Percentiles rank a stretch among this genome's conserved stretches.
phyloP scores from a whole-genome alignment of 1,139 yeast genomes.

The Lodderomyces elongisporus region DNA sequence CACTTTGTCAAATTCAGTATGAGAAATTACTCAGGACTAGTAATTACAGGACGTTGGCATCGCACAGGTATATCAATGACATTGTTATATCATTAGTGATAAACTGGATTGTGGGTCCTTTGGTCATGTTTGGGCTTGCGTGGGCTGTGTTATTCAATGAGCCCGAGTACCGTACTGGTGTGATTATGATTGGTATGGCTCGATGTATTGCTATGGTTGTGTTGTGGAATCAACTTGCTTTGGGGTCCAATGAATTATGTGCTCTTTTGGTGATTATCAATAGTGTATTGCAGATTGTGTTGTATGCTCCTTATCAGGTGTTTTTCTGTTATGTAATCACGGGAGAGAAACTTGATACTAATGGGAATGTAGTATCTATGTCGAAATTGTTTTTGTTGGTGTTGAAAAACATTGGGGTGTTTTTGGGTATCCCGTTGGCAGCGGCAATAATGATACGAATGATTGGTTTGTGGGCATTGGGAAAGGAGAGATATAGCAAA shows the following conservation, averaged over 20 bases:
- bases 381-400: slow-evolving; percentile 22
- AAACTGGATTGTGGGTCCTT: slow-evolving; percentile 57
- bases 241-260: slow-evolving; percentile 49
- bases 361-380: slow-evolving; percentile 23
- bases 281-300: slow-evolving; percentile 47
- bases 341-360: slow-evolving; percentile 13
- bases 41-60: neutral
- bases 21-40: slow-evolving; percentile 25
- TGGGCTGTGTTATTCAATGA: slow-evolving; percentile 51
- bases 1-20: slow-evolving; percentile 51
- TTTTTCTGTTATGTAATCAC: slow-evolving; percentile 41
- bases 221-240: slow-evolving; percentile 56
- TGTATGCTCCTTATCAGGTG: slow-evolving; percentile 52
- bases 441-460: slow-evolving; percentile 43
- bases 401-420: slow-evolving; percentile 49
- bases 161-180: slow-evolving; percentile 47
- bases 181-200: slow-evolving; percentile 57
- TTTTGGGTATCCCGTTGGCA: slow-evolving; percentile 52
- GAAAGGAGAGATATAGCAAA: slow-evolving; percentile 25
- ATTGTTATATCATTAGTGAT: slow-evolving; percentile 38
- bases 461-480: slow-evolving; percentile 19
- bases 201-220: slow-evolving; percentile 64
- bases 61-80: slow-evolving; percentile 14
- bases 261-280: slow-evolving; percentile 50
- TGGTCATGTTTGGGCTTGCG: slow-evolving; percentile 53